phyloP scores from a whole-genome alignment of 1,284 basidiomycete genomes.

The Cryptococcus hybrid region DNA sequence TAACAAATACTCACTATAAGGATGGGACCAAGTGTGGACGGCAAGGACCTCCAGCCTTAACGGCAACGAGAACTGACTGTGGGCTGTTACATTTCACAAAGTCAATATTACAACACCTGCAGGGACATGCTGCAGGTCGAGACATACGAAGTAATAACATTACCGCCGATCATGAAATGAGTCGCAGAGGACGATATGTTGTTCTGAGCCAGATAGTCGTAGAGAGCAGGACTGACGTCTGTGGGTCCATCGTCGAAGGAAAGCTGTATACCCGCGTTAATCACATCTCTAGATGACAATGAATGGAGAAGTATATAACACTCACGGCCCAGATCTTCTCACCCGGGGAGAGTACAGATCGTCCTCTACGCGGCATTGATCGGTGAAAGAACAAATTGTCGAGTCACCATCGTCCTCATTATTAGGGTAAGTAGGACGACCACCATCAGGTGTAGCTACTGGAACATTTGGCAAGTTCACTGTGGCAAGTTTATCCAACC shows the following conservation, averaged over 20 bases:
- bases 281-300: too few relatives aligned
- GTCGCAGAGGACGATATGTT: constrained; percentile 54
- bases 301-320: constrained; percentile 3
- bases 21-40: constrained; percentile 57
- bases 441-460: constrained; percentile 28
- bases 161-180: constrained; percentile 58
- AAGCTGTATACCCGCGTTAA: constrained; percentile 26
- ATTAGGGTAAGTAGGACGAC: constrained; percentile 29
- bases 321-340: constrained; percentile 39
- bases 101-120: too few relatives aligned
- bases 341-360: constrained; percentile 31
- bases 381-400: constrained; percentile 47
- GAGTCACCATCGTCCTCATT: constrained; percentile 22
- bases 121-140: too few relatives aligned
- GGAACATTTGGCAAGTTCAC: constrained; percentile 28
- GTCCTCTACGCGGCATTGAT: constrained; percentile 18
- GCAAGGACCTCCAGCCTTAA: constrained; percentile 39
- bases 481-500: constrained; percentile 36
- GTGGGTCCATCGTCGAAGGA: constrained; percentile 57
- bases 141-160: constrained; percentile 31
- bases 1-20: constrained; percentile 32
- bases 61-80: constrained; percentile 21
- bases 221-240: constrained; percentile 52
- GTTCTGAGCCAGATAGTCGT: constrained; percentile 54
- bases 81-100: too few relatives aligned